Evolutionary conservation across 2,329 filamentous ascomycete genomes (phyloP), one percentile per base, ranked within the genome.

Genomic region (Curvularia hawaiiensis): DNA sequence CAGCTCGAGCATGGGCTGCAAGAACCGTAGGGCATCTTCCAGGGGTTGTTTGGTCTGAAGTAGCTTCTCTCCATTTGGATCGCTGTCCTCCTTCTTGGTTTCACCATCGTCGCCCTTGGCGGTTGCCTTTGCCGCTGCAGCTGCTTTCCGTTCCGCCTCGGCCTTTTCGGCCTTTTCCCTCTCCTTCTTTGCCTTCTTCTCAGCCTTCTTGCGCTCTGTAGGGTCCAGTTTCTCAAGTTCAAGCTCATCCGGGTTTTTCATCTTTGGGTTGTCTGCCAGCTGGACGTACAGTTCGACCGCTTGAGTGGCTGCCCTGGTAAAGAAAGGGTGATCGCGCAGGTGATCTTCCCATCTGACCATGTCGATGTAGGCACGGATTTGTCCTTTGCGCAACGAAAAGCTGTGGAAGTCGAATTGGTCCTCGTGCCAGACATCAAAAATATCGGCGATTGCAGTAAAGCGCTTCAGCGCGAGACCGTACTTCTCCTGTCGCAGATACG

Each of bases 401-500:
- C 88, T 92, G 82, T 99, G 96, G 82, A 99, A 99, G 75, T 99
- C 95, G 70, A 98, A 97, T 72, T 99, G 95, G 69, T 99, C 95
- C 75, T 99, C 96, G 73, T 96, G 90, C 95, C 95, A 99, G 20
- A 92, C 88, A 65, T 98, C 94, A 70, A 99, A 99, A 64, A 99
- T 96, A 77, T 91, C 92, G 75, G 89, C 89, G 56, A 99, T 86
- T 22, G 91, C 84, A 64, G 93, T 91, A 77, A 97, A 94, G 49
- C 96, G 88, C 82, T 99, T 99, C 52, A 99, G 82, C 0, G 96
- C 94, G 58, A 97, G 83, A 4, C 90, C 92, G 46, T 90, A 80
- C 67, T 96, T 92, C 63, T 88, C 88, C 74, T 92, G 90, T 50
- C 95, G 88, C 56, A 90, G 82, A 75, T 93, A 92, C 3, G 94